A percentile compares a stretch with the other conserved stretches of the same genome.
These are phyloP conservation scores for Phytophthora brassicae DNA, from an alignment of 352 stramenopile species.

Conservation along the genomic window DNA sequence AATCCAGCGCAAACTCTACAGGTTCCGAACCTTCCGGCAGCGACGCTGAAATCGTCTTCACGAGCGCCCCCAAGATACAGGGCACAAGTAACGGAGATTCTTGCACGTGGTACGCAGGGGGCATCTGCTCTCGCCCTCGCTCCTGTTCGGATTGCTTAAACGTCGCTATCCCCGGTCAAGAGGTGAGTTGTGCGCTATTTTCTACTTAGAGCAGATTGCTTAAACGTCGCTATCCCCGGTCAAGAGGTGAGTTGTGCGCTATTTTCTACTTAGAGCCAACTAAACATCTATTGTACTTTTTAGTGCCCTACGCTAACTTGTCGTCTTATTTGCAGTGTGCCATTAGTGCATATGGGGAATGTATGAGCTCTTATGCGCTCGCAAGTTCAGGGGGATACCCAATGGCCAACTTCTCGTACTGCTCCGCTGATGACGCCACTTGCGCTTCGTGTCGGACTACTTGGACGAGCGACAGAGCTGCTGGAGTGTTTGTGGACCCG, in stretches of 20 bases:
- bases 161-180: conserved; percentile 25
- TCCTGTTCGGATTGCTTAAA: conserved; percentile 45
- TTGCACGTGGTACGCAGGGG: conserved; percentile 37
- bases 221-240: conserved; percentile 34
- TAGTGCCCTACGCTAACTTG: neutral
- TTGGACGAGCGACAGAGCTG: conserved; percentile 25
- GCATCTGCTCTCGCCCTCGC: conserved; percentile 31
- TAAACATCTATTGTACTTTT: neutral
- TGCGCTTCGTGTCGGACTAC: conserved; percentile 29
- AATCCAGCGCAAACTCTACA: conserved; percentile 12
- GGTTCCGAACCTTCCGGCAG: neutral
- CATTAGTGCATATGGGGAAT: conserved; percentile 33
- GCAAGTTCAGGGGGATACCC: conserved; percentile 23
- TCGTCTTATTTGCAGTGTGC: conserved; percentile 30
- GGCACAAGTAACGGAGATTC: conserved; percentile 25
- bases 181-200: conserved; percentile 28
- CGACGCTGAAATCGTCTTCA: conserved; percentile 16
- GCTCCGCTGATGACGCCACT: conserved; percentile 27
- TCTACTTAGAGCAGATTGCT: no score
- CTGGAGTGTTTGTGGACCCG: conserved; percentile 11
- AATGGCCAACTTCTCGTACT: conserved; percentile 43
- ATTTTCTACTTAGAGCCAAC: no score
- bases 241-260: conserved; percentile 28
- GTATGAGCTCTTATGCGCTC: conserved; percentile 33
- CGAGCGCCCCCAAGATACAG: conserved; percentile 20